Base-by-base conservation (phyloP, 1,284 basidiomycete species). In the Athelia sp. region DNA sequence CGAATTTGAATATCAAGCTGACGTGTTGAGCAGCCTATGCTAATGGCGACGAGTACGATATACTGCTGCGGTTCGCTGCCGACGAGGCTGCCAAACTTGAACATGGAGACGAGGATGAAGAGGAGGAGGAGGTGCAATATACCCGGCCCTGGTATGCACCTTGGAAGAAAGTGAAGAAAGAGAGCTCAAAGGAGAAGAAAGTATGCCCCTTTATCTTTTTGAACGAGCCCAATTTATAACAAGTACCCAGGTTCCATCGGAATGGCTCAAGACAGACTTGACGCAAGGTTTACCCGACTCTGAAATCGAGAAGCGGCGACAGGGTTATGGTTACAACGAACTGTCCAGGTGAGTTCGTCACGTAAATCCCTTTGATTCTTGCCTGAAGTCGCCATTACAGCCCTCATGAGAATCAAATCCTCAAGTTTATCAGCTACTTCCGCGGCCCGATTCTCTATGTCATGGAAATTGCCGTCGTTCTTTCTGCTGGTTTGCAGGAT, bases 391-490 rank as follows among this genome's bases (percentile, higher is more conserved):
- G 23, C 19, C 23, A 45, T 24, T 45, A 29, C 62, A 71, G 57
- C 50, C 67, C 61, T 21, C 62, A 53, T 58, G 68, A 68, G 58
- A 79, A 79, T 60, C 67, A 74, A 35, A 56, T 79, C 54, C 56
- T 76, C 64, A 76, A 79, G 53, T 72, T 76, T 58, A 49, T 73
- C 48, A 60, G 56, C 4, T 76, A 74, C 61, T 74, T 75, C 63
- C 65, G 70, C 48, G 74, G 74, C 42, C 74, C 74, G 17, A 73
- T 76, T 54, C 66, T 75, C 40, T 79, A 76, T 61, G 75, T 78
- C 55, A 79, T 79, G 77, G 77, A 79, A 62, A 65, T 77, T 38
- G 77, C 77, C 36, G 77, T 76, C 46, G 53, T 77, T 31, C 71
- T 79, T 54, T 72, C 77, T 49, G 76, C 74, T 47, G 77, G 73